These are phyloP conservation scores for Nothophytophthora sp. DNA, from an alignment of 352 stramenopile genomes.

Conservation along the genomic window DNA sequence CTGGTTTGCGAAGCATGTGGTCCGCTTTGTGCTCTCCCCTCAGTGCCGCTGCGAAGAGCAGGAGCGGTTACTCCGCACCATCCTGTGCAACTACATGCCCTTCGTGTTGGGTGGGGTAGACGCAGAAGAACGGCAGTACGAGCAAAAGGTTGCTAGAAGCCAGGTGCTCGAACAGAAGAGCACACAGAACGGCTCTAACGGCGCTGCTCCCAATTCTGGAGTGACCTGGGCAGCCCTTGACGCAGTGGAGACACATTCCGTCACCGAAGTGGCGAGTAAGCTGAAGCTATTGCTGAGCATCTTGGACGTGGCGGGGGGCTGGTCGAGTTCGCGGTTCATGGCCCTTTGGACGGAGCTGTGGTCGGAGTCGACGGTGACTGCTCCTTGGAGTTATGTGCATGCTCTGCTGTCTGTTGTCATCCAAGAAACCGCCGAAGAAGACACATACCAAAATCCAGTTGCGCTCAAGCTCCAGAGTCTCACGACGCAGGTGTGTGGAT, in stretches of 20 bases:
- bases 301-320: slow-evolving; percentile 12
- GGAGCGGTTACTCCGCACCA: slow-evolving; percentile 23
- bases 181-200: slow-evolving; percentile 21
- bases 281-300: slow-evolving; percentile 24
- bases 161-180: slow-evolving; percentile 10
- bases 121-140: no score
- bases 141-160: no score
- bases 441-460: slow-evolving; percentile 11
- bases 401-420: slow-evolving; percentile 29
- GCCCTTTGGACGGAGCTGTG: slow-evolving; percentile 47
- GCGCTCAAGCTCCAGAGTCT: slow-evolving; percentile 25
- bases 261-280: slow-evolving; percentile 20
- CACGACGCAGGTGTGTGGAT: slow-evolving; percentile 14
- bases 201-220: slow-evolving; percentile 1
- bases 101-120: slow-evolving; percentile 51
- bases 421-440: slow-evolving; percentile 7
- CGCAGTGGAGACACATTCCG: slow-evolving; percentile 20
- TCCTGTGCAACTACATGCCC: slow-evolving; percentile 45
- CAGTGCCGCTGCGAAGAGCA: slow-evolving; percentile 28
- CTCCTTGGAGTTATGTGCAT: slow-evolving; percentile 53
- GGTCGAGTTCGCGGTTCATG: slow-evolving; percentile 38
- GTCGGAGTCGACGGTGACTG: slow-evolving; percentile 22
- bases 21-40: slow-evolving; percentile 50
- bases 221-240: slow-evolving; percentile 15
- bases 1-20: slow-evolving; percentile 76